phyloP scores from a whole-genome alignment of 805 yeast genomes.

The Starmerella roubikii region DNA sequence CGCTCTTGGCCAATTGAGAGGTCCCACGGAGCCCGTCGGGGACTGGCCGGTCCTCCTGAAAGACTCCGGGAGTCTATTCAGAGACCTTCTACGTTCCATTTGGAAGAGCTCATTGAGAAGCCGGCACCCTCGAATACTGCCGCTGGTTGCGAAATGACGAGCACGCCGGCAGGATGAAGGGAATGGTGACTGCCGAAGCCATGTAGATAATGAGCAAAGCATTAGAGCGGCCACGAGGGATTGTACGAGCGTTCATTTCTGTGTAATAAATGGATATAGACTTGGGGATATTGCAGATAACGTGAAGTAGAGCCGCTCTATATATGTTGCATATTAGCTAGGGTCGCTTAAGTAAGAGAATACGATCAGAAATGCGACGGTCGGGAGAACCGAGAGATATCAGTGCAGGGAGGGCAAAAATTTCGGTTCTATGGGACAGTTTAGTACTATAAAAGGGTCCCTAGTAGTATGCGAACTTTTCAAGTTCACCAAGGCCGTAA shows the following conservation, averaged over 20 bases:
- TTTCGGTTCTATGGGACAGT: too few relatives aligned
- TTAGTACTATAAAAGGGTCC: too few relatives aligned
- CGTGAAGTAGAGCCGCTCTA: neutral
- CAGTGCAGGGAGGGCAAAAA: too few relatives aligned
- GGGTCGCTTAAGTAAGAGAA: neutral
- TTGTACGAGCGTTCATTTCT: conserved; percentile 1
- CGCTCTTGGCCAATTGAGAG: neutral
- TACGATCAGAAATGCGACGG: neutral
- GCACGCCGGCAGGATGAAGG: conserved; percentile 24
- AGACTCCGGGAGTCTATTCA: too few relatives aligned
- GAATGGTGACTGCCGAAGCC: conserved; percentile 20
- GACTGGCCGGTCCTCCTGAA: too few relatives aligned
- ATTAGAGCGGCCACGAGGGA: conserved; percentile 5
- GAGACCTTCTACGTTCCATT: neutral
- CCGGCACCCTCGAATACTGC: neutral
- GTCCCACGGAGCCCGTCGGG: neutral
- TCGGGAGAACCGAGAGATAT: too few relatives aligned
- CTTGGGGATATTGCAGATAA: too few relatives aligned
- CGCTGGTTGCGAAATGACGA: conserved; percentile 14
- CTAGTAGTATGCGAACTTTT: too few relatives aligned
- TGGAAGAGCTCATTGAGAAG: neutral
- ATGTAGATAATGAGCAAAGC: conserved; percentile 20
- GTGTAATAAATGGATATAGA: too few relatives aligned
- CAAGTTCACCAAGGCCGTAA: too few relatives aligned
- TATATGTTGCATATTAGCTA: too few relatives aligned